Evolutionary conservation across 768 basidiomycete species (phyloP).

Genomic region (Hypholoma fasciculare): DNA sequence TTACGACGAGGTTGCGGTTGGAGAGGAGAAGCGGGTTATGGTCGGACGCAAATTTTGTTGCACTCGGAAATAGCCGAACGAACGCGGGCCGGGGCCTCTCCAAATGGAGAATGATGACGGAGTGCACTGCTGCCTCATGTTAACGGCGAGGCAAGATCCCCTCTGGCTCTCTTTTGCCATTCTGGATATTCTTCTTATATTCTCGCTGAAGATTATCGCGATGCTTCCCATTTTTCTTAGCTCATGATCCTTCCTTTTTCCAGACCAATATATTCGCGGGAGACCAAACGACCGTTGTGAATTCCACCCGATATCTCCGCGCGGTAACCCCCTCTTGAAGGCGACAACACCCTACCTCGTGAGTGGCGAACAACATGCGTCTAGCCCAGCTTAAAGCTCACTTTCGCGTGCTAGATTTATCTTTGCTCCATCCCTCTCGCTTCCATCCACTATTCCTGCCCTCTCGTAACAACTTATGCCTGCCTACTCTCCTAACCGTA

Average conservation of each 20-base stretch:
- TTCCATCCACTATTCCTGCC: slow-evolving; percentile 10
- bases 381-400: slow-evolving; percentile 26
- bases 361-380: slow-evolving; percentile 38
- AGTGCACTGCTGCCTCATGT: slow-evolving; percentile 37
- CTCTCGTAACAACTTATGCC: slow-evolving; percentile 21
- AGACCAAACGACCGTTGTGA: slow-evolving; percentile 14
- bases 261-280: slow-evolving; percentile 18
- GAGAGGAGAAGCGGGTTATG: slow-evolving; percentile 13
- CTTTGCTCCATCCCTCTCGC: slow-evolving; percentile 19
- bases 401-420: slow-evolving; percentile 16
- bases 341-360: slow-evolving; percentile 36
- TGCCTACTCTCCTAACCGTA: slow-evolving; percentile 26
- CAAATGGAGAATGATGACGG: slow-evolving; percentile 10
- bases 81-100: slow-evolving; percentile 9
- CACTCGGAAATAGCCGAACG: slow-evolving; percentile 16
- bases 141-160: slow-evolving; percentile 35
- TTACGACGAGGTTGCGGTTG: slow-evolving; percentile 12
- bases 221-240: slow-evolving; percentile 19
- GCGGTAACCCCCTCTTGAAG: slow-evolving; percentile 26
- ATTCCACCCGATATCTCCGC: slow-evolving; percentile 32
- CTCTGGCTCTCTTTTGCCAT: slow-evolving; percentile 23
- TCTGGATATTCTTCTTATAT: slow-evolving; percentile 23
- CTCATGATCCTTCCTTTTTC: slow-evolving; percentile 24
- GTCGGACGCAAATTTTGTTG: slow-evolving; percentile 1
- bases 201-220: slow-evolving; percentile 30